Percentiles rank a stretch among this genome's conserved stretches.
These are phyloP conservation scores for Coemansia sp. DNA, from an alignment of 192 early-diverging fungal species.

Conservation along the genomic window DNA sequence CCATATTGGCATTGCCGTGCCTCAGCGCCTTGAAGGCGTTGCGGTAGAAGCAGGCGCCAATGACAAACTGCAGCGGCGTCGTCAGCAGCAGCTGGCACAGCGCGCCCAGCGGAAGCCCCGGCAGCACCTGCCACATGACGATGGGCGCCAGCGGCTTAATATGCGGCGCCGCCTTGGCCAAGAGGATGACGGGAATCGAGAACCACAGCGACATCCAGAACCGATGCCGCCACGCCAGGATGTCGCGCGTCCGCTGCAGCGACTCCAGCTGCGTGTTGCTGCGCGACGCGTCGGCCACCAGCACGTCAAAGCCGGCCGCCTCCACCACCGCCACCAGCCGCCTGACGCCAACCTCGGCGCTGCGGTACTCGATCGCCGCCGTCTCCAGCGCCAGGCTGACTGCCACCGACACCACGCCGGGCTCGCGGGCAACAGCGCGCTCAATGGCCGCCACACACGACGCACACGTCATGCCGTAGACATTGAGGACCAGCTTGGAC, in stretches of 20 bases:
- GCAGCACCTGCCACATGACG: slow-evolving; percentile 53
- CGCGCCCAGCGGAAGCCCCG: slow-evolving; percentile 70
- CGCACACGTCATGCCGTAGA: slow-evolving; percentile 95
- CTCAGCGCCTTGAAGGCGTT: slow-evolving; percentile 77
- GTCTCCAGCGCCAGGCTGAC: slow-evolving; percentile 81
- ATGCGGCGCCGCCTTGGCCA: slow-evolving; percentile 59
- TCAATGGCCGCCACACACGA: slow-evolving; percentile 83
- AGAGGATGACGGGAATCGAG: slow-evolving; percentile 79
- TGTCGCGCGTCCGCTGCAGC: slow-evolving; percentile 83
- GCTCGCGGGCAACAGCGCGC: slow-evolving; percentile 39
- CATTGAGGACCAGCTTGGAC: slow-evolving; percentile 63
- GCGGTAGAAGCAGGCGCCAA: slow-evolving; percentile 79
- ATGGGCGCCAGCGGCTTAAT: slow-evolving; percentile 22
- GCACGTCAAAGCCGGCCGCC: slow-evolving; percentile 76
- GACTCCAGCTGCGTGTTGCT: slow-evolving; percentile 85
- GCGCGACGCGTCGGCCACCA: slow-evolving; percentile 64
- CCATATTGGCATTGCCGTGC: slow-evolving; percentile 93
- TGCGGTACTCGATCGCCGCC: slow-evolving; percentile 74
- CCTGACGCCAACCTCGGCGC: slow-evolving; percentile 66
- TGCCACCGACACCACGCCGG: slow-evolving; percentile 61
- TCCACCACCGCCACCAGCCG: slow-evolving; percentile 84
- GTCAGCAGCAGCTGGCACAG: slow-evolving; percentile 74
- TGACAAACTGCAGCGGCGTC: slow-evolving; percentile 91
- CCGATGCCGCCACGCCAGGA: slow-evolving; percentile 73
- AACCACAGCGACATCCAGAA: slow-evolving; percentile 71